Evolutionary conservation across 306 rosid species (phyloP), one percentile per base, ranked within the genome.

Genomic region (Neltuma alba): DNA sequence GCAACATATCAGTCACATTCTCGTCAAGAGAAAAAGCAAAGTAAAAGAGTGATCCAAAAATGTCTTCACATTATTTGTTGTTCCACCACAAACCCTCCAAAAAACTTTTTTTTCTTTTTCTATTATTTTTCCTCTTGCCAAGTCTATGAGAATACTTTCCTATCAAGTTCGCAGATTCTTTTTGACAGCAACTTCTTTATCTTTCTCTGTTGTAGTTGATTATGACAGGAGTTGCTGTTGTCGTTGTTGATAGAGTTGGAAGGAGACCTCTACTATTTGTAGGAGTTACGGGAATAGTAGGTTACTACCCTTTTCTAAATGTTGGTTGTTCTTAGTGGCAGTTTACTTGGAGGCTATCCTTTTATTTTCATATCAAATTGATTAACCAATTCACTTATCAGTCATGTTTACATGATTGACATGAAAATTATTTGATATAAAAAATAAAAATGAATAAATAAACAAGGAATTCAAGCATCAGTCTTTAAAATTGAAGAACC

Each of bases 251-350:
- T 88, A 93, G 81, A 87, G 75, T 95, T 44, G 99, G 99, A 76
- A 93, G 99, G 90, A 91, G 99, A 71, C 99, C 99, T 80, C 82
- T 93, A 88, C 89, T 95, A 30, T 89, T 95, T 62, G 92, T 92
- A 72, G 99, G 99, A 79, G 97, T 95, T 83, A 84, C 92, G 68
- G 99, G 99, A 82, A 90, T 95, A 73, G 99, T 95, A 76, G 84
- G 93, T 76, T 57, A 79, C 65, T 84, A 50, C 31, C 74, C 76
- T 6, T 76, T 27, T 67, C 80, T 21, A 37, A 31, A 36, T 50
- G 61, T 47, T 6, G 21, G 31, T 67, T 63, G 64, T 20, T 81
- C 79, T 40, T 67, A 40, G 52, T 23, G 33, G 71, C 60, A 57
- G 70, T 54, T 61, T 75, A 34, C 44, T 16, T 30, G 64, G 34